Percentiles rank a stretch among this genome's conserved stretches.
Evolutionary conservation across 371 early-diverging fungal genomes (phyloP).

Genomic region (Syncephalis plumigaleata): DNA sequence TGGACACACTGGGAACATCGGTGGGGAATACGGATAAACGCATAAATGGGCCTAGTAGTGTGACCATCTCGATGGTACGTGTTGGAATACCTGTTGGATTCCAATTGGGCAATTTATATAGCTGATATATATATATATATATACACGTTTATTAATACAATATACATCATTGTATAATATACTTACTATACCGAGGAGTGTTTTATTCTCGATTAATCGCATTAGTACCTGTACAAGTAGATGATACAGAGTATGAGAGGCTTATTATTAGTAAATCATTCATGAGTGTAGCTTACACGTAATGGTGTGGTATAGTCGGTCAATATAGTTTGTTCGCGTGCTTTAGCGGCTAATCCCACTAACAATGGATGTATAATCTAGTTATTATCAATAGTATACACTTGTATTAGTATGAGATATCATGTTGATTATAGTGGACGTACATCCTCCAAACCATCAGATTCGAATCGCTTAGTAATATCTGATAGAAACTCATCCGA

Average conservation of each 20-base stretch:
- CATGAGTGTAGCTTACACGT: too few species aligned
- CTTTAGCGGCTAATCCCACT: conserved; percentile 17
- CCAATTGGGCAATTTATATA: conserved; percentile 36
- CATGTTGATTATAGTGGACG: not conserved
- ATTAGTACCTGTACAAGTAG: conserved; percentile 18
- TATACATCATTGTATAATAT: not conserved
- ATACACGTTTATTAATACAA: conserved; percentile 6
- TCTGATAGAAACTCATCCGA: conserved; percentile 29
- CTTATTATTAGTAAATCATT: too few species aligned
- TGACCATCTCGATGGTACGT: conserved; percentile 35
- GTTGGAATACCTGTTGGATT: conserved; percentile 34
- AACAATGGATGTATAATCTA: conserved; percentile 34
- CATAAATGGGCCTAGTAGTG: conserved; percentile 62
- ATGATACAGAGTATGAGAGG: too few species aligned
- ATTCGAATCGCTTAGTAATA: conserved; percentile 26
- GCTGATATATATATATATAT: conserved; percentile 12
- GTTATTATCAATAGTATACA: not conserved
- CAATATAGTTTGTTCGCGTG: conserved; percentile 23
- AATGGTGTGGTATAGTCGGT: conserved; percentile 34
- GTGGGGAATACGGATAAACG: conserved; percentile 34
- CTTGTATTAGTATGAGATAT: not conserved
- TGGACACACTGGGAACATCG: conserved; percentile 18
- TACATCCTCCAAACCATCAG: conserved; percentile 41
- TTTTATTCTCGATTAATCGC: conserved; percentile 24
- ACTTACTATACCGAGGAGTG: conserved; percentile 31